Conservation (phyloP, 139 green algal genomes). For the Desmodesmus armatus region DNA sequence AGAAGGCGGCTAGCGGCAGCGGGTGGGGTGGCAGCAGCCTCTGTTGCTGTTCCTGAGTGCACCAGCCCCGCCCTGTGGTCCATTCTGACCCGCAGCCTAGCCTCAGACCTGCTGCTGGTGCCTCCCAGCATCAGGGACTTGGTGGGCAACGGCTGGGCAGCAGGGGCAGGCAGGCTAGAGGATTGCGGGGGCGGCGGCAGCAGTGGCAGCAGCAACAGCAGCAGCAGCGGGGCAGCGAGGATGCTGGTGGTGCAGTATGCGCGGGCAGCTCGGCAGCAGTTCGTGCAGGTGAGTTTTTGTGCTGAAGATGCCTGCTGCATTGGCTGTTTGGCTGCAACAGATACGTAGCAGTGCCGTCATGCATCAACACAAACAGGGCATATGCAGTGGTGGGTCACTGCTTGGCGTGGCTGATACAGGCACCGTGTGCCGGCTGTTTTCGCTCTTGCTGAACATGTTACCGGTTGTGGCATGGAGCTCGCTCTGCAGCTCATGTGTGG, state of each 20-base stretch:
- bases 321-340: too few species aligned
- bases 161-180: not conserved
- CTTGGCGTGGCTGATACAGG: not conserved
- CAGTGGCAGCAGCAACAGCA: too few species aligned
- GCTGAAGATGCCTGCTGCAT: not conserved
- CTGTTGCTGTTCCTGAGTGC: not conserved
- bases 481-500: too few species aligned
- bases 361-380: not conserved
- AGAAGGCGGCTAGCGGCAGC: too few species aligned
- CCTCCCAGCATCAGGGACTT: conserved; percentile 13
- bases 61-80: not conserved
- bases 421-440: not conserved
- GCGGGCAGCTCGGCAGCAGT: not conserved
- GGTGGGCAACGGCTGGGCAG: not conserved
- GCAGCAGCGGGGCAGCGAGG: not conserved
- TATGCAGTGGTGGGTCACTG: not conserved
- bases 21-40: too few species aligned
- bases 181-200: not conserved
- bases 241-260: conserved; percentile 38
- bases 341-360: too few species aligned
- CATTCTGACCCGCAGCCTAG: not conserved
- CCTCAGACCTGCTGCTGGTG: conserved; percentile 7
- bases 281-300: not conserved
- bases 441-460: too few species aligned
- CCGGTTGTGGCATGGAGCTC: too few species aligned